Evolutionary conservation across 495 filamentous ascomycete species (phyloP), one percentile per base, ranked within the genome.

Genomic region (Penicillium alfredii): DNA sequence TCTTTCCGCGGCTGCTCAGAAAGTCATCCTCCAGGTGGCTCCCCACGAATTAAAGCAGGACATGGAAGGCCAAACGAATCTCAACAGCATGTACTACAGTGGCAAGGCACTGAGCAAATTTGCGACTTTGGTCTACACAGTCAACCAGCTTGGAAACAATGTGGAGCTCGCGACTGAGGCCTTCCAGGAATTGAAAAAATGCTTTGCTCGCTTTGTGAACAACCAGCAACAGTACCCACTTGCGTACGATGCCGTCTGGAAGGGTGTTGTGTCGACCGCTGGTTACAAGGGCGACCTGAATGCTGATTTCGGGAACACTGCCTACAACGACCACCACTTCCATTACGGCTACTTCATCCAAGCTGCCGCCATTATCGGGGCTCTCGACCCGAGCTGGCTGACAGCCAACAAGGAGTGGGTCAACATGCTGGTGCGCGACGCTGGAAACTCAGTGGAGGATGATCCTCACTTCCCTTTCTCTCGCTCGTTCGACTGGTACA

Each of bases 311-410:
- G 87, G 87, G 33, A 88, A 89, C 50, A 79, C 80, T 1, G 78
- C 77, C 43, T 95, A 94, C 69, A 95, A 95, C 52, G 92, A 98
- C 52, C 93, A 97, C 51, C 93, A 98, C 58, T 98, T 98, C 64
- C 93, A 94, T 53, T 84, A 76, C 44, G 71, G 67, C 39, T 96
- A 98, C 58, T 94, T 93, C 62, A 81, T 98, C 55, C 86, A 86
- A 40, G 73, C 88, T 1, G 92, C 88, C 6, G 84, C 92, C 6
- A 75, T 92, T 29, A 88, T 97, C 33, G 89, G 77, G 6, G 69
- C 81, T 35, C 72, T 95, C 2, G 89, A 97, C 35, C 77, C 81
- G 0, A 53, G 45, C 16, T 98, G 90, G 90, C 61, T 92, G 12
- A 36, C 58, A 10, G 55, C 63, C 11, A 93, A 94, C 62, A 76